phyloP scores from a whole-genome alignment of 345 rosid species.

The Mallotus nudiflorus region DNA sequence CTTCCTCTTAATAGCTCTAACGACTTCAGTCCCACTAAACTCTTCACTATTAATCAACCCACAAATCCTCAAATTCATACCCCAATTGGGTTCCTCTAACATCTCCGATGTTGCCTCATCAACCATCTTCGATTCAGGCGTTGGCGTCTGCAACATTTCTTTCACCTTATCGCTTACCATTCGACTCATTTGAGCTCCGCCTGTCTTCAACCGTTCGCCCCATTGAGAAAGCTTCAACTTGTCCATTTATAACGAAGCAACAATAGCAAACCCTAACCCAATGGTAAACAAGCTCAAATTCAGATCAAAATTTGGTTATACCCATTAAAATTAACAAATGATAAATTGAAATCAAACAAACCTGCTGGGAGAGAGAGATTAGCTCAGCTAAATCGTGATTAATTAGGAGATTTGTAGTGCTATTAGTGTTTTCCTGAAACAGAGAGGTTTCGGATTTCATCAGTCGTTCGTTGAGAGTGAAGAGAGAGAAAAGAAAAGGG shows the following conservation, averaged over 20 bases:
- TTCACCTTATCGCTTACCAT: constrained; percentile 78
- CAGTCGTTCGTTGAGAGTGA: not conserved
- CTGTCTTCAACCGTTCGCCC: constrained; percentile 70
- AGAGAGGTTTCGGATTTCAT: not conserved
- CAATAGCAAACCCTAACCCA: too few relatives aligned
- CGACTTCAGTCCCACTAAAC: constrained; percentile 64
- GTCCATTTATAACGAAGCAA: too few relatives aligned
- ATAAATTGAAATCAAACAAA: too few relatives aligned
- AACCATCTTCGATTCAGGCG: constrained; percentile 75
- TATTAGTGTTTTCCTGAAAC: too few relatives aligned
- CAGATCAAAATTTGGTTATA: too few relatives aligned
- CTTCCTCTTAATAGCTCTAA: constrained; percentile 72
- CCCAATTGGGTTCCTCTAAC: constrained; percentile 78
- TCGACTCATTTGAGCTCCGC: constrained; percentile 83
- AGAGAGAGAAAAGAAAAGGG: too few relatives aligned
- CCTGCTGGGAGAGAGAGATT: too few relatives aligned
- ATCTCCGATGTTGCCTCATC: constrained; percentile 84
- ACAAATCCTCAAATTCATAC: constrained; percentile 86
- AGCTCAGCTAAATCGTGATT: too few relatives aligned
- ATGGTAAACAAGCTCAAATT: constrained; percentile 16
- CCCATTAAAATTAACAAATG: too few relatives aligned
- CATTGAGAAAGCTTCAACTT: constrained; percentile 63
- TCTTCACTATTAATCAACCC: constrained; percentile 69
- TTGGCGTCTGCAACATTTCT: constrained; percentile 76
- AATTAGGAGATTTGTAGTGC: too few relatives aligned